Base-by-base conservation (phyloP, 2,329 filamentous ascomycete genomes). In the Ilyonectria robusta region DNA sequence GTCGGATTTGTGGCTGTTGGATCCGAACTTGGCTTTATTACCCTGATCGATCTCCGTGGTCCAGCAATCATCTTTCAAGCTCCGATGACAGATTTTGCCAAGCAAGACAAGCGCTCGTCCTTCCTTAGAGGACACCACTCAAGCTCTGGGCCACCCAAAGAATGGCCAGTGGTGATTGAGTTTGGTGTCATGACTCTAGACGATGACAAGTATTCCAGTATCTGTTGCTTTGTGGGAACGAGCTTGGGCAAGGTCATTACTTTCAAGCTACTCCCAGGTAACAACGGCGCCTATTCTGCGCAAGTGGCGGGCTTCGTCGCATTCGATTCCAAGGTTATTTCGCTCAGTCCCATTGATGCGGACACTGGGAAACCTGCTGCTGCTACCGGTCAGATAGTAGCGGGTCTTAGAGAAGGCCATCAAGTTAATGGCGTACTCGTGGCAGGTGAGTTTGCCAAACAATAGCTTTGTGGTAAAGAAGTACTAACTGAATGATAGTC, bases 171-270 rank as follows among this genome's bases (percentile, higher is more conserved):
- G 0, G 87, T 85, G 33, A 90, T 98, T 31, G 94, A 98, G 77
- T 99, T 98, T 82, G 94, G 94, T 59, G 94, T 97, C 53, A 92
- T 99, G 90, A 97, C 93, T 3, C 83, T 98, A 4, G 96, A 98
- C 48, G 93, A 92, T n/a, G 95, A 98, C 77, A 91, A 94, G 70
- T 99, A 97, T 78, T 98, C 96, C 1, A 98, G 94, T 76, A 97
- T 99, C 63, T 90, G 92, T 65, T 93, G 96, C 72, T 97, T 98
- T 72, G 93, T 97, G 2, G 96, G 96, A 21, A 98, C 96, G 0
- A 95, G 92, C 71, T 81, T 90, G 33, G 96, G 96, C 46, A 94
- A 93, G 74, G 84, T 98, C 19, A 90, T 91, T 7, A 98, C 95
- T 0, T 95, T 98, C 83, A 98, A 97, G 82, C 85, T 99, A 23